phyloP scores from a whole-genome alignment of 2,329 filamentous ascomycete genomes.

The Chalaropsis ovoidea region DNA sequence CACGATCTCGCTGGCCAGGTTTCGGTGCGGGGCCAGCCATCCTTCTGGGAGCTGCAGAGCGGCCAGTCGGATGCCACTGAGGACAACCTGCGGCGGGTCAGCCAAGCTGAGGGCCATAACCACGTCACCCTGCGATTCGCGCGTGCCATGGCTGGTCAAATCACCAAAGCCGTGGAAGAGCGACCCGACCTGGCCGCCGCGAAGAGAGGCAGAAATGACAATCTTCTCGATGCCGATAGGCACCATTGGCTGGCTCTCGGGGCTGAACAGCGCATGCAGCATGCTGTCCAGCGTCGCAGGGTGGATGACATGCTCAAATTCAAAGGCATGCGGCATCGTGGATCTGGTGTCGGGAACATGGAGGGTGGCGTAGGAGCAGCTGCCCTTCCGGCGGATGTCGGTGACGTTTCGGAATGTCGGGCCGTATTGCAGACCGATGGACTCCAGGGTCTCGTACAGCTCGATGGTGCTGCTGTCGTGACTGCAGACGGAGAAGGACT shows the following conservation, averaged over 20 bases:
- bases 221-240: conserved; percentile 40
- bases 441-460: conserved; percentile 42
- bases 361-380: conserved; percentile 34
- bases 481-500: conserved; percentile 7
- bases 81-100: conserved; percentile 33
- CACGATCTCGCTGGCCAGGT: conserved; percentile 40
- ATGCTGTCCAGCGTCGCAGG: conserved; percentile 48
- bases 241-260: conserved; percentile 41
- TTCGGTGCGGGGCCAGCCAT: conserved; percentile 42
- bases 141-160: conserved; percentile 32
- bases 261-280: conserved; percentile 43
- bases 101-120: conserved; percentile 35
- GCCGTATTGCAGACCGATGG: conserved; percentile 45
- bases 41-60: conserved; percentile 28
- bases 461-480: conserved; percentile 18
- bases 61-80: conserved; percentile 38
- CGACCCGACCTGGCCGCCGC: conserved; percentile 29
- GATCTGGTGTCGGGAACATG: conserved; percentile 41
- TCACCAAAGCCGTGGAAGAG: conserved; percentile 38
- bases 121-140: conserved; percentile 37
- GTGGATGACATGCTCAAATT: conserved; percentile 48
- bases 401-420: conserved; percentile 41
- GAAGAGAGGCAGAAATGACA: conserved; percentile 37
- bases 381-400: conserved; percentile 31
- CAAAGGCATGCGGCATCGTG: conserved; percentile 44